phyloP scores from a whole-genome alignment of 2,329 filamentous ascomycete genomes.

The Dothistroma pini region DNA sequence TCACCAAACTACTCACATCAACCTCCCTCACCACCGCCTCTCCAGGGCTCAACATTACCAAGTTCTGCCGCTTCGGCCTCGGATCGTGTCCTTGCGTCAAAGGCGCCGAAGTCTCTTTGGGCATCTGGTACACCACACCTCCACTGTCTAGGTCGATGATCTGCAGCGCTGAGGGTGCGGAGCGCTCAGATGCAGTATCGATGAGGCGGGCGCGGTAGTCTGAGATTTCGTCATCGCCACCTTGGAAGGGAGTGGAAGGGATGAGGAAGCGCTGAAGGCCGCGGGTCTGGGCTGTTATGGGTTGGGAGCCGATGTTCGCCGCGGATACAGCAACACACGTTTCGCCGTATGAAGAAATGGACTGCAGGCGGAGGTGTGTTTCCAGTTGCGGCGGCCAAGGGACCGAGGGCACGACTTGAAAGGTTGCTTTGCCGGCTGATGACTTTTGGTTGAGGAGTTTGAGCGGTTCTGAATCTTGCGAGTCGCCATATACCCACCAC shows the following conservation, averaged over 20 bases:
- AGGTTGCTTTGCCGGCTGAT: constrained; percentile 12
- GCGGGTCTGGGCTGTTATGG: constrained; percentile 17
- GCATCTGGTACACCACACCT: constrained; percentile 2
- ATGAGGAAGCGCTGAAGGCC: constrained; percentile 18
- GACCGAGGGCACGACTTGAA: constrained; percentile 12
- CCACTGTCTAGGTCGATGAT: constrained; percentile 11
- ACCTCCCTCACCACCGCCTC: constrained; percentile 1
- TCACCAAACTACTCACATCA: neutral
- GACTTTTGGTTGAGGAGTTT: constrained; percentile 17
- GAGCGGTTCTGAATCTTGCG: neutral
- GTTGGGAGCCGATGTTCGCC: constrained; percentile 12
- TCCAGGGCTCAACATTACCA: constrained; percentile 7
- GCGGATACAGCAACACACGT: constrained; percentile 12
- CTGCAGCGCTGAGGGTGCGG: constrained; percentile 10
- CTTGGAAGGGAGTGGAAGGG: constrained; percentile 14
- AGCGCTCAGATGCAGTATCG: constrained; percentile 3
- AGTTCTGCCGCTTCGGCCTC: constrained; percentile 1
- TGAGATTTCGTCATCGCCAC: constrained; percentile 2
- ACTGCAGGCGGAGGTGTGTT: constrained; percentile 10
- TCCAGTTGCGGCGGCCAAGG: constrained; percentile 15
- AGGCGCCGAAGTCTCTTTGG: neutral
- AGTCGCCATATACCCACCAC: constrained; percentile 7
- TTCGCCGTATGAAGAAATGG: neutral
- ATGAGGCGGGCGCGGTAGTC: constrained; percentile 14
- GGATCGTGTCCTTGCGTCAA: neutral